Evolutionary conservation across 2,329 filamentous ascomycete genomes (phyloP).

Genomic region (Penicillium freii): DNA sequence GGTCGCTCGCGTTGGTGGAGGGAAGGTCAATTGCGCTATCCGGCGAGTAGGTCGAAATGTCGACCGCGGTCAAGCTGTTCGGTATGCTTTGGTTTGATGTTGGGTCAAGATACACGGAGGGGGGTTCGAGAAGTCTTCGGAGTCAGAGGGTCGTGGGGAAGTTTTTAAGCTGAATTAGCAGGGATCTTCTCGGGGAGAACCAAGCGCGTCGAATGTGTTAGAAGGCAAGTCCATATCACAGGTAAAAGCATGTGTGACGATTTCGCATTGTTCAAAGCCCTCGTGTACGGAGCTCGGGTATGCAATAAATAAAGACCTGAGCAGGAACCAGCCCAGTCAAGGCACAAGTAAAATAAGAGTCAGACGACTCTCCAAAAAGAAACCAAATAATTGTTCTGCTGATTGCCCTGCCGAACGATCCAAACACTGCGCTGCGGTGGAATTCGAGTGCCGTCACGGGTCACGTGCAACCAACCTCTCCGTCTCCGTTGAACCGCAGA

Average conservation of each 20-base stretch:
- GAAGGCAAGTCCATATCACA: conserved; percentile 1
- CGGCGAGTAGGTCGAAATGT: neutral
- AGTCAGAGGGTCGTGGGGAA: neutral
- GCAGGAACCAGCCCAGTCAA: conserved; percentile 6
- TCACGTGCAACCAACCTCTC: conserved; percentile 7
- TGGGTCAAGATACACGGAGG: neutral
- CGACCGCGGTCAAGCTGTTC: neutral
- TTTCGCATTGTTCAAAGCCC: conserved; percentile 7
- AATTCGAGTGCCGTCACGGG: conserved; percentile 9
- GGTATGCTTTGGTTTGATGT: neutral
- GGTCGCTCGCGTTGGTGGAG: neutral
- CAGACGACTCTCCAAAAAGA: neutral
- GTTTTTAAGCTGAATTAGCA: neutral
- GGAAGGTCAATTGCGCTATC: neutral
- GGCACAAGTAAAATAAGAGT: neutral
- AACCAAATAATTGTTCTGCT: conserved; percentile 1
- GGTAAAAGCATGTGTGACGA: conserved; percentile 3
- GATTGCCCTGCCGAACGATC: neutral
- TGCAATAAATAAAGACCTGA: conserved; percentile 1
- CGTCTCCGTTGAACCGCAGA: conserved; percentile 8
- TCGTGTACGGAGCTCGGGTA: neutral
- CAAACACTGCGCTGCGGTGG: conserved; percentile 1
- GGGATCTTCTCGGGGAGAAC: neutral
- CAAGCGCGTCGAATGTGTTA: neutral
- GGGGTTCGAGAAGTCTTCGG: neutral